A percentile compares a stretch with the other conserved stretches of the same genome.
phyloP scores from a whole-genome alignment of 202 grass and related monocot genomes.

The Carex arenaria region DNA sequence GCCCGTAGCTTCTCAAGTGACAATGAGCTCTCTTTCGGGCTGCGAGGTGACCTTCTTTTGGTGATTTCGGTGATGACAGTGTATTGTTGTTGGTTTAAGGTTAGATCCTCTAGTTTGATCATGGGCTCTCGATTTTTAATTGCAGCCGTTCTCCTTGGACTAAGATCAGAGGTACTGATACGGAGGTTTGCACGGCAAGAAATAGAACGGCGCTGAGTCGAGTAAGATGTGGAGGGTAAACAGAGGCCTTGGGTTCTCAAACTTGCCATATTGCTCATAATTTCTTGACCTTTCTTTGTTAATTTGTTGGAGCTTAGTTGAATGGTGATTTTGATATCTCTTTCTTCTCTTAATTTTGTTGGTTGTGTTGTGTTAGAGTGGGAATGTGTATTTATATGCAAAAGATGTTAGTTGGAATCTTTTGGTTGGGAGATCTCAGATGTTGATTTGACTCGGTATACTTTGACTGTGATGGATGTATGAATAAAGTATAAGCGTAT shows the following conservation, averaged over 20 bases:
- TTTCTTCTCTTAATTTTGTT: background rate
- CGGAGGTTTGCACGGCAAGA: background rate
- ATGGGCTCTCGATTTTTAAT: background rate
- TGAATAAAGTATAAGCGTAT: background rate
- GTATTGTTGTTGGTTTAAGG: background rate
- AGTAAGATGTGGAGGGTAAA: conserved; percentile 9
- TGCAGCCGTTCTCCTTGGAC: background rate
- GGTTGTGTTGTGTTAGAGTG: background rate
- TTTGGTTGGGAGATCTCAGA: background rate
- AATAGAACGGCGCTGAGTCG: background rate
- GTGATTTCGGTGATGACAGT: background rate
- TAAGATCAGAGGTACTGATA: conserved; percentile 1
- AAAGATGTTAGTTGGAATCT: background rate
- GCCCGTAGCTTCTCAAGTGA: conserved; percentile 32
- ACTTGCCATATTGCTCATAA: background rate
- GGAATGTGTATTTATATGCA: background rate
- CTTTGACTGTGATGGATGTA: background rate
- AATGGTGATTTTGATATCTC: background rate
- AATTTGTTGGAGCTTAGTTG: background rate
- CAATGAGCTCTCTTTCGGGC: background rate
- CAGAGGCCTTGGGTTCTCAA: conserved; percentile 16
- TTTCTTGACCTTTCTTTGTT: background rate
- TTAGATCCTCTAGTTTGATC: background rate
- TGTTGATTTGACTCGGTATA: background rate
- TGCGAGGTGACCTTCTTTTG: background rate